These are phyloP conservation scores for Kwoniella newhampshirensis DNA, from an alignment of 768 basidiomycete genomes.

Conservation along the genomic window DNA sequence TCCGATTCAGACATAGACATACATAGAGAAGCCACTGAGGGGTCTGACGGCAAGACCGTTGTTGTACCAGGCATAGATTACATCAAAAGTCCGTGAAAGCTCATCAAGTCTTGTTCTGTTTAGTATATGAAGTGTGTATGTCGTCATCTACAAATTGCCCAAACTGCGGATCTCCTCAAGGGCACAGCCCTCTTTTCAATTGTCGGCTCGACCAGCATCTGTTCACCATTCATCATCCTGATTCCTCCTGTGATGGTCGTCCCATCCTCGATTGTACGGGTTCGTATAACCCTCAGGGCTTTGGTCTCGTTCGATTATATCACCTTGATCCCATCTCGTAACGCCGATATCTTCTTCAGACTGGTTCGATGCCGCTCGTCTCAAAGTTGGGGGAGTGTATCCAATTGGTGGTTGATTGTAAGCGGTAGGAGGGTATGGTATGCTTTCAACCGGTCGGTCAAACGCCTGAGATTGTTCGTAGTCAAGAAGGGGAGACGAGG, in stretches of 20 bases:
- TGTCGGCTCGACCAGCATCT: no score
- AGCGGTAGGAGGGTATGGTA: conserved; percentile 44
- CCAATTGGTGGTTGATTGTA: conserved; percentile 43
- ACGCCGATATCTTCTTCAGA: conserved; percentile 11
- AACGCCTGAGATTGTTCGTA: conserved; percentile 21
- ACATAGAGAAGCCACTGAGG: no score
- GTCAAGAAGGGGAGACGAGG: conserved; percentile 33
- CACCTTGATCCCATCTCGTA: conserved; percentile 21
- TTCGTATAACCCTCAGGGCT: background rate
- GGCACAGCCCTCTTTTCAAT: no score
- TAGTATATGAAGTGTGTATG: no score
- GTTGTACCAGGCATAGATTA: no score
- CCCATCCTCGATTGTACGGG: conserved; percentile 6
- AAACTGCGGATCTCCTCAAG: no score
- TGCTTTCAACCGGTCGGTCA: conserved; percentile 4
- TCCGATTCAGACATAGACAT: background rate
- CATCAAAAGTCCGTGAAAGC: no score
- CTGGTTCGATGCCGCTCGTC: conserved; percentile 12
- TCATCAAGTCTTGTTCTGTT: no score
- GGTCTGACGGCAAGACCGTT: no score
- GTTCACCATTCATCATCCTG: conserved; percentile 14
- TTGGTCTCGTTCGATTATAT: conserved; percentile 10
- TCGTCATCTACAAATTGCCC: no score
- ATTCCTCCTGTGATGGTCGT: conserved; percentile 12
- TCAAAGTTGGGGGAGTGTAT: conserved; percentile 38